These are phyloP conservation scores for Fusarium luffae DNA, from an alignment of 2,329 filamentous ascomycete genomes.

Conservation along the genomic window DNA sequence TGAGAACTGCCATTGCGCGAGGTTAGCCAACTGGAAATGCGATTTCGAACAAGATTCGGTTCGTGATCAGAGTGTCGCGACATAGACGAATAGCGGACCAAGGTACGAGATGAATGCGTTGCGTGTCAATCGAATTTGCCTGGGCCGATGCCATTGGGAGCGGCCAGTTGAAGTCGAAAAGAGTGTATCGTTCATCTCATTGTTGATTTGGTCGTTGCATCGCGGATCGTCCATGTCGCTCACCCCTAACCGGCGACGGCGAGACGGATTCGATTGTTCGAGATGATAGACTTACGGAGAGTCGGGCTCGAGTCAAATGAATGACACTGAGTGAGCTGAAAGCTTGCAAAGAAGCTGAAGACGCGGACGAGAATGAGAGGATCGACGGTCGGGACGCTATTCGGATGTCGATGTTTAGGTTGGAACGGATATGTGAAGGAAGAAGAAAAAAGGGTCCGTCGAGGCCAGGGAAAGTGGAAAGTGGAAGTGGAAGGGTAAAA, in stretches of 20 bases:
- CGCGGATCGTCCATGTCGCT: constrained; percentile 6
- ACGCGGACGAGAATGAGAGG: constrained; percentile 36
- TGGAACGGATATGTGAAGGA: constrained; percentile 42
- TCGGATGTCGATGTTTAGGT: constrained; percentile 34
- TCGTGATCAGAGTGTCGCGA: constrained; percentile 18
- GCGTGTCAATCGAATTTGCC: constrained; percentile 23
- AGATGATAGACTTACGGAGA: constrained; percentile 40
- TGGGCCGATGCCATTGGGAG: constrained; percentile 21
- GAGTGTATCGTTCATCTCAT: constrained; percentile 26
- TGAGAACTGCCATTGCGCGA: constrained; percentile 34
- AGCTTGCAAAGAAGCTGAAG: constrained; percentile 32
- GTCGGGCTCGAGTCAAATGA: constrained; percentile 39
- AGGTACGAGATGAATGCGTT: constrained; percentile 6
- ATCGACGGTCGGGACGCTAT: constrained; percentile 36
- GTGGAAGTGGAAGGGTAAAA: constrained; percentile 31
- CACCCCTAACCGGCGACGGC: constrained; percentile 14
- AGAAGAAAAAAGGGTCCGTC: constrained; percentile 43
- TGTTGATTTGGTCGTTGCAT: constrained; percentile 17
- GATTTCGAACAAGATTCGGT: constrained; percentile 2
- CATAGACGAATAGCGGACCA: not conserved
- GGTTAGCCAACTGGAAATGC: constrained; percentile 26
- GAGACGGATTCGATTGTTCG: constrained; percentile 16
- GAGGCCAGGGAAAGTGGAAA: constrained; percentile 37
- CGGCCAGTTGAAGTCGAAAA: constrained; percentile 19
- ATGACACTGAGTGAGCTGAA: constrained; percentile 25